A percentile compares a stretch with the other conserved stretches of the same genome.
Evolutionary conservation across 2,329 filamentous ascomycete species (phyloP).

Genomic region (Leptographium flavum): DNA sequence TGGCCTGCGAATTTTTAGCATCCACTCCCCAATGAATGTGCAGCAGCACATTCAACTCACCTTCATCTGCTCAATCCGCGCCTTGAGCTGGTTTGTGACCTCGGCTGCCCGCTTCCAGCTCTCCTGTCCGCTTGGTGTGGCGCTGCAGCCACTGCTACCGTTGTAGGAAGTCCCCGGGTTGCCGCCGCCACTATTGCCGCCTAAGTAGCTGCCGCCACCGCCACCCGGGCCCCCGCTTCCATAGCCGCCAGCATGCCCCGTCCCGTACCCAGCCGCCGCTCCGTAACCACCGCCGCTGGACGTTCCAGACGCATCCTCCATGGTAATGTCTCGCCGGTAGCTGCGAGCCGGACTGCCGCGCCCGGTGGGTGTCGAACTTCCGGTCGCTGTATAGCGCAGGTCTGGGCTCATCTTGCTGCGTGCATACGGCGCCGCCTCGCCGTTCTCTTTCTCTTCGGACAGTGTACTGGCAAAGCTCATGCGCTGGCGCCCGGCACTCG

Average conservation of each 20-base stretch:
- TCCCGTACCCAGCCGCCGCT: background rate
- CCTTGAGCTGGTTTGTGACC: conserved; percentile 94
- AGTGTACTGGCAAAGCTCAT: conserved; percentile 51
- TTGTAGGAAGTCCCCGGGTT: background rate
- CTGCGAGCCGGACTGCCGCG: conserved; percentile 45
- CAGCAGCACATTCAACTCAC: conserved; percentile 35
- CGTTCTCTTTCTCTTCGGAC: conserved; percentile 69
- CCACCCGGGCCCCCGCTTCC: conserved; percentile 1
- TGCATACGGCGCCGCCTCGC: conserved; percentile 26
- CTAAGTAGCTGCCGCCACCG: too few species aligned
- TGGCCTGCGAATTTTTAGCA: conserved; percentile 5
- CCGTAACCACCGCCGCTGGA: conserved; percentile 6
- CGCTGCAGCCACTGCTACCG: conserved; percentile 6
- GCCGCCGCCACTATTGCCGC: conserved; percentile 1
- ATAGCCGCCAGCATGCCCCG: background rate
- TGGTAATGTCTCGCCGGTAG: conserved; percentile 24
- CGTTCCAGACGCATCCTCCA: conserved; percentile 10
- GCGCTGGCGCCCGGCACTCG: conserved; percentile 26
- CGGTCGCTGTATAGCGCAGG: conserved; percentile 27
- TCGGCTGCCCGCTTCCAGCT: conserved; percentile 96
- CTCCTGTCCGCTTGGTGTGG: conserved; percentile 47
- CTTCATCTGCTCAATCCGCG: conserved; percentile 98
- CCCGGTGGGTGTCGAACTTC: conserved; percentile 37
- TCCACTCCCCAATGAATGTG: background rate
- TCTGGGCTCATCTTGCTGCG: conserved; percentile 42